Conservation (phyloP, 495 filamentous ascomycete genomes). For the Podospora sp. region DNA sequence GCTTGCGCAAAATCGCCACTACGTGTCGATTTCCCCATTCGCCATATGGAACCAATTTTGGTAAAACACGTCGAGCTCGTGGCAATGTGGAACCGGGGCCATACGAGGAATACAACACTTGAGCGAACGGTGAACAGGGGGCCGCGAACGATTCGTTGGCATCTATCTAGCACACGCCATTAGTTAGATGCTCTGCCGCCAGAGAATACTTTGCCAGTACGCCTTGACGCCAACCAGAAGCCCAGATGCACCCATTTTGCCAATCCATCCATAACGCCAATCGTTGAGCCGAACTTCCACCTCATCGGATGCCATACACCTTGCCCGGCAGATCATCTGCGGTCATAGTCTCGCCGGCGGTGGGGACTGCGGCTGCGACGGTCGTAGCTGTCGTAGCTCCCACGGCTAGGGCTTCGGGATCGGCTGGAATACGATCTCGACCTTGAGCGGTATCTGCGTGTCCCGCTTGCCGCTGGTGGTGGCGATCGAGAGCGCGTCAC, state of each 20-base stretch:
- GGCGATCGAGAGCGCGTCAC: conserved; percentile 47
- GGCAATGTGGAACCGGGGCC: neutral
- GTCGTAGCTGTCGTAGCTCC: conserved; percentile 56
- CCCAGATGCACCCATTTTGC: neutral
- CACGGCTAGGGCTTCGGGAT: conserved; percentile 62
- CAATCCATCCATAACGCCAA: conserved; percentile 6
- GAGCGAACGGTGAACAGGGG: neutral
- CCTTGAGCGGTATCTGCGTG: conserved; percentile 43
- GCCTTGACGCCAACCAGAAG: neutral
- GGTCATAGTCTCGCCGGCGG: conserved; percentile 27
- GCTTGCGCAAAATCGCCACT: too few species aligned
- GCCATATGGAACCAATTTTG: neutral
- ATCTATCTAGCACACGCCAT: neutral
- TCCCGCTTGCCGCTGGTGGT: conserved; percentile 39
- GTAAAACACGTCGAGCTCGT: neutral
- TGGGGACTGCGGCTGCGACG: conserved; percentile 34
- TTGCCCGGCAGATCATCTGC: conserved; percentile 22
- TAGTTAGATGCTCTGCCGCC: neutral
- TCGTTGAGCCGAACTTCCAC: conserved; percentile 9
- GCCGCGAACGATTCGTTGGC: neutral
- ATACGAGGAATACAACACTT: neutral
- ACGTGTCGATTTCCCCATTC: neutral
- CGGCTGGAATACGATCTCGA: conserved; percentile 46
- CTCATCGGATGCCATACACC: neutral
- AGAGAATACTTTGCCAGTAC: neutral